Conservation (phyloP, 495 filamentous ascomycete species). For the Neurospora sp. region DNA sequence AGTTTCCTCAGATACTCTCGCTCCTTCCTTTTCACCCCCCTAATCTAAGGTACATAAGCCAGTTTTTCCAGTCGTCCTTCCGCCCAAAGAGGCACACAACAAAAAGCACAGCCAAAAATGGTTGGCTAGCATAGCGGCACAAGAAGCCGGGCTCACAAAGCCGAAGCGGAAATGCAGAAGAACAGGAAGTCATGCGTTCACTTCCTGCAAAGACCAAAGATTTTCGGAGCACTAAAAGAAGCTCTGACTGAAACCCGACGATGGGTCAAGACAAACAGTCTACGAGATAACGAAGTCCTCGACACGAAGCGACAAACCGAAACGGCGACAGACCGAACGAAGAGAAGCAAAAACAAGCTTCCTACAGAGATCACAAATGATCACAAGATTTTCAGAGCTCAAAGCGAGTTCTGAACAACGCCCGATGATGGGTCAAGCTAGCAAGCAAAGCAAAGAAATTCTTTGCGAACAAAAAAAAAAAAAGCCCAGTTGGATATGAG, state of each 20-base stretch:
- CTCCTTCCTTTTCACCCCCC: not conserved
- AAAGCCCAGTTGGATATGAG: not conserved
- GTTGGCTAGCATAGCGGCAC: not conserved
- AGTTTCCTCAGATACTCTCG: not conserved
- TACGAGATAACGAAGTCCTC: not conserved
- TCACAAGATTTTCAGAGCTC: not conserved
- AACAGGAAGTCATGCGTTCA: not conserved
- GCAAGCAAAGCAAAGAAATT: not conserved
- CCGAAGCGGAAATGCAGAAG: not conserved
- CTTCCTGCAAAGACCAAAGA: not conserved
- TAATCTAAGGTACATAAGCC: not conserved
- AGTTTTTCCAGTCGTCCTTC: not conserved
- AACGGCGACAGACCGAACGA: not conserved
- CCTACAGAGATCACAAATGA: not conserved
- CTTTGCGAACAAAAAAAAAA: not conserved
- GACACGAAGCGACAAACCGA: not conserved
- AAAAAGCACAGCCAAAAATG: not conserved
- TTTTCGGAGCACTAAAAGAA: not conserved
- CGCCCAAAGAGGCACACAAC: not conserved
- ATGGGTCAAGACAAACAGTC: not conserved
- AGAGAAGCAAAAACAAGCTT: not conserved
- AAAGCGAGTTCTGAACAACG: not conserved
- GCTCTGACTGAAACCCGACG: not conserved
- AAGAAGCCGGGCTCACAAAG: not conserved
- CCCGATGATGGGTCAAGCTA: not conserved